Base-by-base conservation (phyloP, 768 basidiomycete genomes). In the Panus rudis region DNA sequence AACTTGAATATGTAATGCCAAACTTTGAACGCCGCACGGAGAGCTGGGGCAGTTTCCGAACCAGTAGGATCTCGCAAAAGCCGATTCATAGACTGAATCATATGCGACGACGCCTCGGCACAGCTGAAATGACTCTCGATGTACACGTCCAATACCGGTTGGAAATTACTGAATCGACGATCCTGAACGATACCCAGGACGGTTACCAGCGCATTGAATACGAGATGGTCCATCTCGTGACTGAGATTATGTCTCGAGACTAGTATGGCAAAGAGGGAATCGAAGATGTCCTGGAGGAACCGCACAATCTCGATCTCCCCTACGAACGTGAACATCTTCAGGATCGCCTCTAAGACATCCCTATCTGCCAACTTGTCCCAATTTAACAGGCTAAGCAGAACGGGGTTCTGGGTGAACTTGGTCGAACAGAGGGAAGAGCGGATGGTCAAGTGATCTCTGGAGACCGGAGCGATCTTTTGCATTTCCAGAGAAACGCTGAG, bases 1-100 rank as follows among this genome's bases (percentile, higher is more conserved):
- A 98, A 90, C 59, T 88, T 89, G 78, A 97, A 90, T 53, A 98
- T 81, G 57, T 93, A 91, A 56, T 92, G 86, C 92, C 92, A 94
- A 23, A 97, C 94, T 61, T 97, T 97, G 47, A 98, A 70, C 13
- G 92, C 87, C 10, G 90, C 81, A 25, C 93, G 81, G 43, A 97
- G 73, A 4, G 78, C 75, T 14, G 85, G 81, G 0, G 86, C 91
- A 3, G 75, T 78, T 19, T 89, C 86, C 7, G 70, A 65, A 17
- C 79, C 75, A 0, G 81, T 78, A 11, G 90, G 89, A 53, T 84
- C 76, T 26, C 68, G 68, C 30, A 97, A 69, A 12, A 96, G 75
- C 20, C 78, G 73, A 55, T 87, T 87, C 86, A 97, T 87, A 6
- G 89, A 88, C 48, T 77, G 79, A 30, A 97, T 77, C 55, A 98